These are phyloP conservation scores for Erodium maritimum DNA, from an alignment of 345 rosid species.

Conservation along the genomic window DNA sequence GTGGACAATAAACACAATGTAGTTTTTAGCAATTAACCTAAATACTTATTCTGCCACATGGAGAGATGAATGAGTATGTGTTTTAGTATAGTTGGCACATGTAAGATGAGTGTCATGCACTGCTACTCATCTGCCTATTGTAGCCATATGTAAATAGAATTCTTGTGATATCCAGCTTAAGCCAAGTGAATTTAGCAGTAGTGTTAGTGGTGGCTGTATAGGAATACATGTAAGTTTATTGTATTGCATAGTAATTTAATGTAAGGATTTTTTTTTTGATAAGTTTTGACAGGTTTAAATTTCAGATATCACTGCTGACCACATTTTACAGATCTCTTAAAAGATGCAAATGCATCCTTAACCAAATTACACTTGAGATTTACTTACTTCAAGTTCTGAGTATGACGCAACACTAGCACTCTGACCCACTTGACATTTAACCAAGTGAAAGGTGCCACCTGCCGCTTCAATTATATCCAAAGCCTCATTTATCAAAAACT, in stretches of 20 bases:
- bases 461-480: constrained; percentile 80
- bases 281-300: not conserved
- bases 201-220: not conserved
- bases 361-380: not conserved
- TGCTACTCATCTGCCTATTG: too few species aligned
- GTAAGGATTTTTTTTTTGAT: not conserved
- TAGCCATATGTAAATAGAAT: too few species aligned
- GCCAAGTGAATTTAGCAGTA: not conserved
- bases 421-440: constrained; percentile 82
- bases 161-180: not conserved
- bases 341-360: not conserved
- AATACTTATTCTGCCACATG: not conserved
- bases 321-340: not conserved
- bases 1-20: too few species aligned
- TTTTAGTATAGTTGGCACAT: too few species aligned
- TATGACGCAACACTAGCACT: constrained; percentile 50
- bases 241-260: too few species aligned
- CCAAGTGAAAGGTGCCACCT: constrained; percentile 83
- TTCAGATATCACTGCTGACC: not conserved
- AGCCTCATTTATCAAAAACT: constrained; percentile 88
- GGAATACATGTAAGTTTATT: too few species aligned
- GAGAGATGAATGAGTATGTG: not conserved
- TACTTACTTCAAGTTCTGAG: constrained; percentile 84
- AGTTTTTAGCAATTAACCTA: too few species aligned
- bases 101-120: too few species aligned